Base-by-base conservation (phyloP, 2,329 filamentous ascomycete species). In the Arthroderma sp. region DNA sequence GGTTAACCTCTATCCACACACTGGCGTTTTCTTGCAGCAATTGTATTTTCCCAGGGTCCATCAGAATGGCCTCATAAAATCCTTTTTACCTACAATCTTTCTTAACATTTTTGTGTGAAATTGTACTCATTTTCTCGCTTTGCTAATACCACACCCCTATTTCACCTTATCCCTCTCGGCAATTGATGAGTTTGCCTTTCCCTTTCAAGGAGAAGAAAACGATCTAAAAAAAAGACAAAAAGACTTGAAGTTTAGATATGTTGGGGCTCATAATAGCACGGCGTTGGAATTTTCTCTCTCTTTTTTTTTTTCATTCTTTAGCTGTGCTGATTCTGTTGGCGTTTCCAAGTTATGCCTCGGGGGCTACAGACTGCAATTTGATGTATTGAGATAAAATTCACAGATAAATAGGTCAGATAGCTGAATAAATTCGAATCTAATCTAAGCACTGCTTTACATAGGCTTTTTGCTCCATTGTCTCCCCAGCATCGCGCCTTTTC, bases 171-270 rank as follows among this genome's bases (percentile, higher is more conserved):
- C 7, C 15, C 27, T 10, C 8, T 22, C 8, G 7, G 7, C 15
- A 22, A 22, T 22, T 22, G 15, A 22, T 22, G 15, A 22, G 15
- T 30, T 28, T 42, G 3, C 36, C 29, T 42, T 41, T 11, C 10
- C 8, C 29, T 22, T 44, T 9, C 11, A 38, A 28, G 2, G 33
- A 27, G 8, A 43, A 28, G 42, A 49, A 52, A 47, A 51, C 53
- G 53, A 46, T 46, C 32, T 32, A 50, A 49, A 62, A 56, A 63
- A 58, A 61, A 59, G 45, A 52, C 56, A 55, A 47, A 53, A 52
- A 40, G 40, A 49, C 43, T 53, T 51, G 48, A 49, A 49, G 39
- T 36, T 47, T 46, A 40, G 33, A 38, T 27, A 38, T 51, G 49
- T 52, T 48, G 45, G 40, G 42, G 45, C 50, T 44, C 48, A 50